Evolutionary conservation across 768 basidiomycete species (phyloP).

Genomic region (Lentinula boryana): DNA sequence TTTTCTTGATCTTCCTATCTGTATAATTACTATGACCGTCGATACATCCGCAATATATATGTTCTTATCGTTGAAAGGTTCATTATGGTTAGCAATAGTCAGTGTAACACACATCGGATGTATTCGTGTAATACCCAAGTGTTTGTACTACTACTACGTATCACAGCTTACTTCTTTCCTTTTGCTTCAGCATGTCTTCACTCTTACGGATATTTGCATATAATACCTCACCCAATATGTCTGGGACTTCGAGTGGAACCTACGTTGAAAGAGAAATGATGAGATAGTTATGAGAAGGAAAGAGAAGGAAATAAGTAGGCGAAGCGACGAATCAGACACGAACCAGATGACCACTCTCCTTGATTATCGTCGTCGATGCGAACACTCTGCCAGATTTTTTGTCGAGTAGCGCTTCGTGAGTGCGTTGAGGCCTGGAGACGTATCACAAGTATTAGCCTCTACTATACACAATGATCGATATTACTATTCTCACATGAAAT

Average conservation of each 20-base stretch:
- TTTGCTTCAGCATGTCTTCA: neutral
- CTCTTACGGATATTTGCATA: neutral
- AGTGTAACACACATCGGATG: too few species aligned
- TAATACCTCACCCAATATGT: constrained; percentile 1
- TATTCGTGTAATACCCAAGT: too few species aligned
- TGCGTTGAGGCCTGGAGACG: constrained; percentile 23
- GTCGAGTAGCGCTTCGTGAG: constrained; percentile 30
- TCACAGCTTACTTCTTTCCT: neutral
- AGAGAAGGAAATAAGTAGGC: constrained; percentile 17
- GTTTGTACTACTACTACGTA: neutral
- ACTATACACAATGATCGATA: too few species aligned
- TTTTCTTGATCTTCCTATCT: too few species aligned
- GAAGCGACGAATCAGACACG: constrained; percentile 6
- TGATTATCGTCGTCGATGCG: constrained; percentile 23
- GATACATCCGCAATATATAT: too few species aligned
- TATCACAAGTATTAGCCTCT: too few species aligned
- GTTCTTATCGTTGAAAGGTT: too few species aligned
- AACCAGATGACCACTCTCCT: constrained; percentile 24
- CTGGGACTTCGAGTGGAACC: constrained; percentile 5
- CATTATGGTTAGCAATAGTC: too few species aligned
- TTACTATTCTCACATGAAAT: constrained; percentile 40
- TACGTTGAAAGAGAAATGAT: neutral
- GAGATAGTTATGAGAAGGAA: neutral
- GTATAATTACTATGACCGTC: too few species aligned
- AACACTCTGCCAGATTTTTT: constrained; percentile 26